phyloP scores from a whole-genome alignment of 2,329 filamentous ascomycete genomes.

The Aspergillus fijiensis region DNA sequence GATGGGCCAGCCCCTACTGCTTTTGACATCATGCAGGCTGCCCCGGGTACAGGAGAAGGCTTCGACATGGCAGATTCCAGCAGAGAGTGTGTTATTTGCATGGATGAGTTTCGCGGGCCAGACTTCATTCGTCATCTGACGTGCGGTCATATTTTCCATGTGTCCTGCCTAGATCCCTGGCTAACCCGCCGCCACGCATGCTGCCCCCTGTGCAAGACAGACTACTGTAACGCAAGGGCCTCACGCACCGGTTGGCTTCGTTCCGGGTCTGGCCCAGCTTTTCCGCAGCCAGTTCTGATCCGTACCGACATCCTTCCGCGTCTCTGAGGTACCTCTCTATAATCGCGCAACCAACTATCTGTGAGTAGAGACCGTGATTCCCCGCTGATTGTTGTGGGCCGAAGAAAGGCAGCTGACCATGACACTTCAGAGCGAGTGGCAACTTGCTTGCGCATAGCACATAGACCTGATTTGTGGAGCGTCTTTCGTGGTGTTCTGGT shows the following conservation, averaged over 20 bases:
- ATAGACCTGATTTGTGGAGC: no score
- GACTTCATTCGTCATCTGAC: slow-evolving; percentile 90
- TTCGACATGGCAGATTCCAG: slow-evolving; percentile 2
- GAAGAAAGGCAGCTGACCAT: no score
- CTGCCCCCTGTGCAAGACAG: slow-evolving; percentile 84
- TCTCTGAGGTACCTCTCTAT: not conserved
- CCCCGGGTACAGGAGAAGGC: not conserved
- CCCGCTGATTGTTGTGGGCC: not conserved
- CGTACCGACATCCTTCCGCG: slow-evolving; percentile 11
- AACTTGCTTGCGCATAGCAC: no score
- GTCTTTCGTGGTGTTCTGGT: no score
- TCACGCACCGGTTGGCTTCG: not conserved
- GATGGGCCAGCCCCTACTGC: not conserved
- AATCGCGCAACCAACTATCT: not conserved
- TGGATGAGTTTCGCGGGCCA: slow-evolving; percentile 87
- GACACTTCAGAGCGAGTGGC: no score
- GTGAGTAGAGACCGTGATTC: not conserved
- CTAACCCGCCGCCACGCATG: slow-evolving; percentile 88
- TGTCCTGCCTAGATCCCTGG: slow-evolving; percentile 93
- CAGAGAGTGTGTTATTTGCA: slow-evolving; percentile 77
- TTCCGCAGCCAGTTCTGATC: slow-evolving; percentile 6
- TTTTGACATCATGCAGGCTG: not conserved
- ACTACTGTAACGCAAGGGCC: not conserved
- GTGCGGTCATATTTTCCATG: slow-evolving; percentile 97
- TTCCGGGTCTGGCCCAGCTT: not conserved